phyloP scores from a whole-genome alignment of 2,329 filamentous ascomycete genomes.

The Catunica adiposa region DNA sequence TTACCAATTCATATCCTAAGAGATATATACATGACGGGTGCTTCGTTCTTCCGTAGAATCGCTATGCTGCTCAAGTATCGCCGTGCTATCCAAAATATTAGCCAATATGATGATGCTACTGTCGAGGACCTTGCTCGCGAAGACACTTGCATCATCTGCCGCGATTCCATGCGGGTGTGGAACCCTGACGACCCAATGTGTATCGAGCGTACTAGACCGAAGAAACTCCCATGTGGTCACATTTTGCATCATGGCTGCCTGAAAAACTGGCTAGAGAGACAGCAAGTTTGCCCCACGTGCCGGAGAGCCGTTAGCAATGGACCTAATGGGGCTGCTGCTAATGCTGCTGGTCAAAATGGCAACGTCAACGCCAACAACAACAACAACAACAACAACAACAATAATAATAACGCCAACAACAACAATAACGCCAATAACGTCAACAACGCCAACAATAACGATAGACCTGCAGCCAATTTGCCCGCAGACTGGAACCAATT shows the following conservation, averaged over 20 bases:
- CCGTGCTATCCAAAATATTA: conserved; percentile 87
- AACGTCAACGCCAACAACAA: conserved; percentile 19
- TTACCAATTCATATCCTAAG: conserved; percentile 92
- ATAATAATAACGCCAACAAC: background rate
- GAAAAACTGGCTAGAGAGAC: conserved; percentile 90
- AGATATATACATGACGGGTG: conserved; percentile 83
- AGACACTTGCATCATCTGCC: conserved; percentile 93
- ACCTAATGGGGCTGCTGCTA: conserved; percentile 17
- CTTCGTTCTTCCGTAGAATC: conserved; percentile 82
- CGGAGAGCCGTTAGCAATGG: conserved; percentile 50
- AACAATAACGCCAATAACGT: conserved; percentile 17
- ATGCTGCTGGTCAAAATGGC: background rate
- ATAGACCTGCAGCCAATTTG: conserved; percentile 14
- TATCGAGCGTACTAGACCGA: conserved; percentile 72
- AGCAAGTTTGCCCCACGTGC: conserved; percentile 94
- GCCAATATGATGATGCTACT: conserved; percentile 80
- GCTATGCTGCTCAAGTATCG: conserved; percentile 77
- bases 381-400: conserved; percentile 17
- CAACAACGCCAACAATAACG: conserved; percentile 14
- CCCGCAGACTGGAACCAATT: background rate
- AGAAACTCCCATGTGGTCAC: conserved; percentile 92
- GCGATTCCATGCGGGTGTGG: conserved; percentile 88
- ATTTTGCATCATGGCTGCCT: conserved; percentile 89
- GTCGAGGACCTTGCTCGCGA: conserved; percentile 69
- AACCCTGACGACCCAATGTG: conserved; percentile 40